Base-by-base conservation (phyloP, 768 basidiomycete genomes). In the Sarcodon aspratus region DNA sequence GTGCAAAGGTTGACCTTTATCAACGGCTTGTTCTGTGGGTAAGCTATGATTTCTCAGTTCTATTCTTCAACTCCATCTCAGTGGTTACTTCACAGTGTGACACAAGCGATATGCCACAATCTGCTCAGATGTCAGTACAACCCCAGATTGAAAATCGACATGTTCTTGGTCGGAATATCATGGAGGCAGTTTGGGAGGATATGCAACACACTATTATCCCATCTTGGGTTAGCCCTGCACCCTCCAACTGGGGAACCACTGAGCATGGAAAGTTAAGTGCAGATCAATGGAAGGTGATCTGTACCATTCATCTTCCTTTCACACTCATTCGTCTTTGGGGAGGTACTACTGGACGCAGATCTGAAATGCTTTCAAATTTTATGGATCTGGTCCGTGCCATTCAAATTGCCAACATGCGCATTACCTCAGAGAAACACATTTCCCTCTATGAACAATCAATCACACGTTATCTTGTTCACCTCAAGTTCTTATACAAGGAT, bases 241-340 rank as follows among this genome's bases (percentile, higher is more conserved):
- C 69, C 3, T 46, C n/a, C 1, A 57, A 64, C 37, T 64, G 65
- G 60, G 66, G 66, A 0, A 64, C 62, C 1, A 37, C 59, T 0
- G 31, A 52, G 1, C 55, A 56, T 6, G 66, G 67, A 0, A 66
- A 66, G 44, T 57, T 69, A 5, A 66, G 55, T 36, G 67, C 67
- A 0, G 61, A 69, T 38, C 61, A 71, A 32, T 70, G 65, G 63
- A 46, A 63, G 4, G 57, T 57, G 1, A 50, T 61, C 5, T 63
- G 62, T 48, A 58, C 59, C 0, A 57, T 71, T 12, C 61, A 67
- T 47, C 47, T 70, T 0, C 55, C 59, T 0, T 58, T 70, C 35
- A 67, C 66, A 1, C 54, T 71, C 3, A 60, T 66, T 12, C 57
- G 65, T 7, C 51, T 68, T 0, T 72, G 69, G 69, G 57, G 59